phyloP scores from a whole-genome alignment of 169 alveolate genomes.

The Eimeria tenella region DNA sequence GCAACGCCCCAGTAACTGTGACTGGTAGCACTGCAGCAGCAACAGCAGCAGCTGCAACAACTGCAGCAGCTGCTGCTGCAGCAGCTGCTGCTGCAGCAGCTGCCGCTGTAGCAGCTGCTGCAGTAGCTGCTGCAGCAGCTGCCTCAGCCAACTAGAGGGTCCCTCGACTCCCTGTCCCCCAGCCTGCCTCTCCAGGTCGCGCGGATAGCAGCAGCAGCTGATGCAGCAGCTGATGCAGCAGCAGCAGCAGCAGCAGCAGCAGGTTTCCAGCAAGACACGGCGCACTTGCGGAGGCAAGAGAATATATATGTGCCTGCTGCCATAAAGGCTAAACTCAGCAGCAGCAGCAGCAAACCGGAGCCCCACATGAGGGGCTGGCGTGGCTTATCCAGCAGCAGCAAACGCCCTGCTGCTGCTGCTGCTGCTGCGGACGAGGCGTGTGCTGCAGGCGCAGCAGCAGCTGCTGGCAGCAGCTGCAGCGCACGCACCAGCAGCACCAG shows the following conservation, averaged over 20 bases:
- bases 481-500: constrained; percentile 19
- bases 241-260: not conserved
- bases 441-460: constrained; percentile 17
- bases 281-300: not conserved
- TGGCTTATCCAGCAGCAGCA: constrained; percentile 28
- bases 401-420: constrained; percentile 44
- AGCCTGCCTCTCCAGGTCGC: not conserved
- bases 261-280: not conserved
- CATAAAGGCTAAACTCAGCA: constrained; percentile 28
- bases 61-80: constrained; percentile 7
- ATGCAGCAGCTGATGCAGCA: not conserved
- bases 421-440: constrained; percentile 11
- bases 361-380: constrained; percentile 2
- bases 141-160: not conserved
- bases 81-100: constrained; percentile 8
- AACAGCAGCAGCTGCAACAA: not conserved
- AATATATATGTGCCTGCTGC: constrained; percentile 14
- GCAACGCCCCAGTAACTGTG: not conserved
- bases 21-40: constrained; percentile 9
- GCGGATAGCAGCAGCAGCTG: not conserved
- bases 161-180: not conserved
- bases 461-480: constrained; percentile 52
- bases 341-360: constrained; percentile 36
- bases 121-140: constrained; percentile 21
- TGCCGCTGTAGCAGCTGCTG: not conserved